Base-by-base conservation (phyloP, 768 basidiomycete genomes). In the Boletus edulis region DNA sequence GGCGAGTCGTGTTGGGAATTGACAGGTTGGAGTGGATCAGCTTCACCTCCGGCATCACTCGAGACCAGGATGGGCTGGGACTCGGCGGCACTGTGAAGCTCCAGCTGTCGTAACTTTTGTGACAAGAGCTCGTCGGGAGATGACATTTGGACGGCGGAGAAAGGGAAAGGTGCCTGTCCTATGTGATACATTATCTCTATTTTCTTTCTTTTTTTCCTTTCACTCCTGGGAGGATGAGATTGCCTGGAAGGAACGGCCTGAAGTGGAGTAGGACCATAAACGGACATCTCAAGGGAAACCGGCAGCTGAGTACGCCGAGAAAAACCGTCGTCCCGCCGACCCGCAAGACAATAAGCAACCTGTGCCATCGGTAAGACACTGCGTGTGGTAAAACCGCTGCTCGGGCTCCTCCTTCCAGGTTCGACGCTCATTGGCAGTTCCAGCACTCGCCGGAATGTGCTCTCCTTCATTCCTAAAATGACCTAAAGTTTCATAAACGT, bases 51-150 rank as follows among this genome's bases (percentile, higher is more conserved):
- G 54, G 62, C 35, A 45, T 55, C 52, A 41, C 41, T 46, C 5
- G 49, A 43, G 3, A 31, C 44, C 12, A 39, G 38, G 35, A 56
- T 45, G 31, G 59, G 31, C 13, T 41, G 38, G 13, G 55, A 22
- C 20, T 54, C 53, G 17, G 52, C 24, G 29, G 49, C 32, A 7
- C 64, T 51, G 41, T 71, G 66, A 15, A 69, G 56, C 63, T 81
- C 73, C 24, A 85, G 78, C 52, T 75, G 73, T 47, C 76, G 74
- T 49, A 85, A 73, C 58, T 73, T 75, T 49, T 78, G 68, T 10
- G 78, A 73, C 58, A 85, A 72, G 37, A 72, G 69, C 29, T 75
- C 68, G 52, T 71, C 60, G 62, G 78, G 74, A 50, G 73, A 66
- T 45, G 58, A 27, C 64, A 62, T 72, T 27, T 14, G 29, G 17